These are phyloP conservation scores for Hyaloperonospora arabidopsidis DNA, from an alignment of 352 stramenopile genomes.

Conservation along the genomic window DNA sequence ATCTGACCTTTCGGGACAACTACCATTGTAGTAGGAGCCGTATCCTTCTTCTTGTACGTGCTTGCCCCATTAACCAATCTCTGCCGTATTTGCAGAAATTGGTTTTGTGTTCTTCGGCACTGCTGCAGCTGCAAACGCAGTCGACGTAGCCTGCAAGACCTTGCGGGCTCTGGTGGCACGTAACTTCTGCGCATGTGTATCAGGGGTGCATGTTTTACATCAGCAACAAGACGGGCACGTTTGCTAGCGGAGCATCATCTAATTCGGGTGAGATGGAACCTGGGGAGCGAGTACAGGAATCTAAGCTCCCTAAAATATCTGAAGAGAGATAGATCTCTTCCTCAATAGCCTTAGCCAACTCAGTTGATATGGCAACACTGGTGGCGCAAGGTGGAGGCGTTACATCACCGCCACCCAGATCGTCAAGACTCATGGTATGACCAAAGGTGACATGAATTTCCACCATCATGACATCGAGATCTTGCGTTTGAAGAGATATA, in stretches of 20 bases:
- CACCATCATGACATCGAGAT: no score
- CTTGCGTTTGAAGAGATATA: no score
- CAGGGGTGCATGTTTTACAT: not conserved
- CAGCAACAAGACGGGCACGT: not conserved
- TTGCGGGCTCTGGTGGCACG: not conserved
- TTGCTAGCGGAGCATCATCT: not conserved
- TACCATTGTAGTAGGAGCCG: not conserved
- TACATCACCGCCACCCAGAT: no score
- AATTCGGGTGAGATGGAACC: not conserved
- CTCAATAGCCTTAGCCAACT: not conserved
- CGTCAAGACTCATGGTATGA: no score
- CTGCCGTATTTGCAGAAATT: not conserved
- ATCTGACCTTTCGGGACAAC: no score
- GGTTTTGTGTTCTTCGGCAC: not conserved
- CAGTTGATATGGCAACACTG: not conserved
- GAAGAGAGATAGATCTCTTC: not conserved
- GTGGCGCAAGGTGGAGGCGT: no score
- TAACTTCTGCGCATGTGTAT: not conserved
- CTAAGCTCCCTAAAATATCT: not conserved
- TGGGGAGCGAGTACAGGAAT: not conserved
- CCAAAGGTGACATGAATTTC: no score
- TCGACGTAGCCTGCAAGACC: not conserved
- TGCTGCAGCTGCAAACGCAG: no score
- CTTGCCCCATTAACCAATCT: no score
- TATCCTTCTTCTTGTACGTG: not conserved